These are phyloP conservation scores for Knufia petricola DNA, from an alignment of 2,329 filamentous ascomycete genomes.

Conservation along the genomic window DNA sequence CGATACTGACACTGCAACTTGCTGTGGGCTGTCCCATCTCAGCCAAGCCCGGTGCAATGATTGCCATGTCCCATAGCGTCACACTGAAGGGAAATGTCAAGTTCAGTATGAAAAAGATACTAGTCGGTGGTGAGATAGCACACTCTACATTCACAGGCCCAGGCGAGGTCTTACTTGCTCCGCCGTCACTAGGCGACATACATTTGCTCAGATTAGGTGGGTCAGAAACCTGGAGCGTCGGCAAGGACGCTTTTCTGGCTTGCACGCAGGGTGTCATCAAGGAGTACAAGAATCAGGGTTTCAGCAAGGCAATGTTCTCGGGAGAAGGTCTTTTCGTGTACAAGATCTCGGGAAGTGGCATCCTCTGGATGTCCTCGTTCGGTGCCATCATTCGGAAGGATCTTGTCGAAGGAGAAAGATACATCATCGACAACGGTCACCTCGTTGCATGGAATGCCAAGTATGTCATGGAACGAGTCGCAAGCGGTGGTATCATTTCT, in stretches of 20 bases:
- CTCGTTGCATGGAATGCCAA: conserved; percentile 95
- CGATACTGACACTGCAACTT: conserved; percentile 77
- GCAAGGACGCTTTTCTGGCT: conserved; percentile 77
- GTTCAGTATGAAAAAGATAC: conserved; percentile 84
- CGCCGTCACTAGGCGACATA: conserved; percentile 72
- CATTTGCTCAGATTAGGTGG: conserved; percentile 67
- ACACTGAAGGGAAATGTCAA: conserved; percentile 74
- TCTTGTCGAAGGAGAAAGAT: conserved; percentile 61
- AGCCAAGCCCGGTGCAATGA: conserved; percentile 79
- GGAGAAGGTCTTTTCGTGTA: conserved; percentile 90
- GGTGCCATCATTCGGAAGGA: conserved; percentile 93
- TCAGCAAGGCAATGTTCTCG: conserved; percentile 86
- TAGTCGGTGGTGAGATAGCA: conserved; percentile 69
- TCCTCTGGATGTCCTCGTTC: conserved; percentile 86
- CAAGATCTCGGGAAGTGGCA: conserved; percentile 67
- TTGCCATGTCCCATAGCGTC: conserved; percentile 85
- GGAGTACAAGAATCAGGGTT: conserved; percentile 74
- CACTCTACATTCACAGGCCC: conserved; percentile 78
- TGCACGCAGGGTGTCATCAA: conserved; percentile 79
- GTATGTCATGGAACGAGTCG: conserved; percentile 80
- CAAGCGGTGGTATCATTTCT: conserved; percentile 89
- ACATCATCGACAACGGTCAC: conserved; percentile 87
- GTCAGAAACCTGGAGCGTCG: conserved; percentile 63
- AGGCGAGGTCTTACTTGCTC: conserved; percentile 78
- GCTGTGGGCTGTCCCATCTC: conserved; percentile 77